phyloP scores from a whole-genome alignment of 306 rosid genomes.

The Quercus glauca region DNA sequence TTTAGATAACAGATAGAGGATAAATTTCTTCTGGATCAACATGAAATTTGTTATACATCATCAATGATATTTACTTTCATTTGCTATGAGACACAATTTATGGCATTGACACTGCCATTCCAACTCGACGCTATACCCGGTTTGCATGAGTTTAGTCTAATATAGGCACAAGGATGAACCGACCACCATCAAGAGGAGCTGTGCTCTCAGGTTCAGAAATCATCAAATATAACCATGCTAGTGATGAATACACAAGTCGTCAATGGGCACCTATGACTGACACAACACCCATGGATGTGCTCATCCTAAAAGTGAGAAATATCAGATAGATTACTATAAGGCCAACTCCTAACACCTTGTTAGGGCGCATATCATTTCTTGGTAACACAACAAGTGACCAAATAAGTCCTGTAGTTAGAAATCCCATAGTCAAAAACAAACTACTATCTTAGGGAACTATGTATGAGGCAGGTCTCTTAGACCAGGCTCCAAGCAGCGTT shows the following conservation, averaged over 20 bases:
- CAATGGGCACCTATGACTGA: slow-evolving; percentile 5
- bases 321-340: slow-evolving; percentile 56
- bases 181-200: not conserved
- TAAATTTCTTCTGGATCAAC: slow-evolving; percentile 5
- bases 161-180: not conserved
- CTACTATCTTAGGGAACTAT: slow-evolving; percentile 59
- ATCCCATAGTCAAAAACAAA: slow-evolving; percentile 68
- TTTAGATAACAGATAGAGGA: not conserved
- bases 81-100: not conserved
- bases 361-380: slow-evolving; percentile 65
- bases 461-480: slow-evolving; percentile 50
- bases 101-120: not conserved
- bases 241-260: not conserved
- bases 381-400: slow-evolving; percentile 72
- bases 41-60: not conserved
- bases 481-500: slow-evolving; percentile 69
- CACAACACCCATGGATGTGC: slow-evolving; percentile 29
- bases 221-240: not conserved
- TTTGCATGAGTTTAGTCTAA: not conserved
- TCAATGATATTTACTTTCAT: not conserved
- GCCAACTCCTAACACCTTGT: slow-evolving; percentile 61
- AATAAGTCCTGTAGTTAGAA: slow-evolving; percentile 58
- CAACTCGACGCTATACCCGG: slow-evolving; percentile 17
- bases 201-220: not conserved
- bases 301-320: slow-evolving; percentile 62